Evolutionary conservation across 106 monocot genomes (phyloP).

Genomic region (Acorus gramineus): DNA sequence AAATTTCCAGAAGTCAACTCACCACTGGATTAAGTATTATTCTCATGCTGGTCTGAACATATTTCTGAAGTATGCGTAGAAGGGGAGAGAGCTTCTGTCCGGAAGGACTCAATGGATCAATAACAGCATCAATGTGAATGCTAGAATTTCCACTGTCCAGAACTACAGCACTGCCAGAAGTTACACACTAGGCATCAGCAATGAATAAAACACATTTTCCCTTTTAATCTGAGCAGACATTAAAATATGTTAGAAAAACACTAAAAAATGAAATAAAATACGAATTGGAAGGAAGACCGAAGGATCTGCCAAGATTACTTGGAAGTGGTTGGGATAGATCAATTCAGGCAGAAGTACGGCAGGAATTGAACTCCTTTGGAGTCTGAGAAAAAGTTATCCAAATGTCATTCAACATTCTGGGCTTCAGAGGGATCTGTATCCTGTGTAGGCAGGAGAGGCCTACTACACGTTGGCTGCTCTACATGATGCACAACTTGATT

Average conservation of each 20-base stretch:
- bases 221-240: not conserved
- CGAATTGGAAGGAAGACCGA: no score
- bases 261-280: no score
- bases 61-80: constrained; percentile 66
- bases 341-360: no score
- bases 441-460: no score
- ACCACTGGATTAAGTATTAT: constrained; percentile 93
- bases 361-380: no score
- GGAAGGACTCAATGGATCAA: constrained; percentile 91
- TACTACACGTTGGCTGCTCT: no score
- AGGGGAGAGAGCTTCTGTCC: constrained; percentile 90
- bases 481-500: no score
- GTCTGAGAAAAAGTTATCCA: no score
- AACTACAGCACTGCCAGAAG: constrained; percentile 64
- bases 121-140: constrained; percentile 93
- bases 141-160: constrained; percentile 56
- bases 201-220: not conserved
- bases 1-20: constrained; percentile 12
- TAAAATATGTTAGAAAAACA: not conserved
- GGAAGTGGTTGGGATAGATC: no score
- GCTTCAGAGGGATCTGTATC: no score
- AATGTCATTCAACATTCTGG: no score
- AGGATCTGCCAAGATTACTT: no score
- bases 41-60: constrained; percentile 87
- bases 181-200: constrained; percentile 1